A percentile compares a stretch with the other conserved stretches of the same genome.
These are phyloP conservation scores for Agapanthus africanus DNA, from an alignment of 106 monocot species.

Conservation along the genomic window DNA sequence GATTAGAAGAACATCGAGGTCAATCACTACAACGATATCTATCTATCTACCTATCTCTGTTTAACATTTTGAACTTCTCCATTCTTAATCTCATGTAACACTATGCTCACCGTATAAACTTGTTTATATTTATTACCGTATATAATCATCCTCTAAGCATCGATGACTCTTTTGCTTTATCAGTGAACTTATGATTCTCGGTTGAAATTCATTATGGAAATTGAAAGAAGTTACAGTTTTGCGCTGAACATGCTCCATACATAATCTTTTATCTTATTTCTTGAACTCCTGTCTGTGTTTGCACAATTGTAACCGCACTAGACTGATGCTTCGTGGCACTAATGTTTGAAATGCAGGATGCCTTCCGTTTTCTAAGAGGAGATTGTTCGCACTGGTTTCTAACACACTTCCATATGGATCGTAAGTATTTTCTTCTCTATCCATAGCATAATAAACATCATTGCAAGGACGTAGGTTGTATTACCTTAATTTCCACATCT, in stretches of 20 bases:
- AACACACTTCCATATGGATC: conserved; percentile 95
- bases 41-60: background rate
- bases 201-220: background rate
- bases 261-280: background rate
- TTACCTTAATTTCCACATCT: too few species aligned
- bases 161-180: background rate
- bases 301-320: background rate
- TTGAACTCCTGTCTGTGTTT: background rate
- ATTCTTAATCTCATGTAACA: background rate
- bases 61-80: background rate
- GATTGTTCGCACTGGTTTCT: conserved; percentile 95
- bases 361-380: conserved; percentile 81
- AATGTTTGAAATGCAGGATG: conserved; percentile 56
- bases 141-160: background rate
- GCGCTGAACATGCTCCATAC: background rate
- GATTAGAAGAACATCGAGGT: background rate
- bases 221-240: background rate
- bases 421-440: conserved; percentile 37
- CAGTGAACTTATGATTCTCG: background rate
- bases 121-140: background rate
- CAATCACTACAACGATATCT: background rate
- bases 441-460: too few species aligned
- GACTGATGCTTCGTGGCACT: background rate
- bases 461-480: too few species aligned
- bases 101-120: background rate